These are phyloP conservation scores for Syzygium malaccense DNA, from an alignment of 441 rosid species.

Conservation along the genomic window DNA sequence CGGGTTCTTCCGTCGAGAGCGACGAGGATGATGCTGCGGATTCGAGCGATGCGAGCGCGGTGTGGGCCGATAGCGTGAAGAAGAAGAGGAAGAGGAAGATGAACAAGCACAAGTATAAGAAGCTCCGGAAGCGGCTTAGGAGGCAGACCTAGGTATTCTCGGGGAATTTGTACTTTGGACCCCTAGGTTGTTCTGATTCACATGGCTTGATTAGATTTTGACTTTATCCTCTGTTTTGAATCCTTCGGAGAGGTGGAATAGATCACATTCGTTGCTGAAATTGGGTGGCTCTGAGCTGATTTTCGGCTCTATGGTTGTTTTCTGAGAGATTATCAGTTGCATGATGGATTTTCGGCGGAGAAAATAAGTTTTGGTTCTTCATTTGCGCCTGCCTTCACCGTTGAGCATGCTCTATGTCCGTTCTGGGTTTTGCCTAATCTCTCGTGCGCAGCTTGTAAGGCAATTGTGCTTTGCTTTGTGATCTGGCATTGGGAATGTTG, in stretches of 20 bases:
- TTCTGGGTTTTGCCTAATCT: neutral
- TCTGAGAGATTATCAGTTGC: neutral
- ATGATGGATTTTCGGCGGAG: neutral
- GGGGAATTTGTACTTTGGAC: slow-evolving; percentile 10
- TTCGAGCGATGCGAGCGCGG: slow-evolving; percentile 12
- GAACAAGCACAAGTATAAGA: slow-evolving; percentile 86
- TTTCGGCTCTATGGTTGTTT: neutral
- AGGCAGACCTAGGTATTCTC: slow-evolving; percentile 26
- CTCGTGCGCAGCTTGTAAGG: neutral
- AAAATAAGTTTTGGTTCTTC: neutral
- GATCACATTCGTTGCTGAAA: neutral
- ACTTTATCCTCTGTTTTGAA: neutral
- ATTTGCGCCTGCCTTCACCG: neutral
- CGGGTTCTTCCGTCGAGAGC: slow-evolving; percentile 5
- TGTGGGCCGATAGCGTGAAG: slow-evolving; percentile 82
- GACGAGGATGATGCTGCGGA: slow-evolving; percentile 5
- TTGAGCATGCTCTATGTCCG: neutral
- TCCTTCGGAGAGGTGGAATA: neutral
- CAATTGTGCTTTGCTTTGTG: neutral
- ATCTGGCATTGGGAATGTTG: neutral
- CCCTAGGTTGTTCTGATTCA: neutral
- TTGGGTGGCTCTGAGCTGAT: neutral
- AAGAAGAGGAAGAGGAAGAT: slow-evolving; percentile 96
- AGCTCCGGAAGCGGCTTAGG: slow-evolving; percentile 66
- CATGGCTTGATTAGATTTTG: neutral